Evolutionary conservation across 768 basidiomycete species (phyloP).

Genomic region (Boletus subparvulus): DNA sequence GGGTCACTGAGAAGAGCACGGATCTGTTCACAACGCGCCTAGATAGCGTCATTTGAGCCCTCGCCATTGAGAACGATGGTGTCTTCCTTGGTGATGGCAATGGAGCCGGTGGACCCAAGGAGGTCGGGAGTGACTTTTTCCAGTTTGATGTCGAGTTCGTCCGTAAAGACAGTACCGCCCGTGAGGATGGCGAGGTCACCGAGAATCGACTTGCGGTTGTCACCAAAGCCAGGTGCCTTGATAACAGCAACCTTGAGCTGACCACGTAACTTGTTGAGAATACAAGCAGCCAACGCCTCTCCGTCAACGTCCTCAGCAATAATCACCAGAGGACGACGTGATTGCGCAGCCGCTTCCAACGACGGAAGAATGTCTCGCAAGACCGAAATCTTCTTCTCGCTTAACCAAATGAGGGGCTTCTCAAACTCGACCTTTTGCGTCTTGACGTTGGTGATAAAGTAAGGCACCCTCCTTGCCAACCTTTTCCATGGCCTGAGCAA

Average conservation of each 20-base stretch:
- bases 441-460: constrained; percentile 99
- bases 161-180: constrained; percentile 96
- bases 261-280: constrained; percentile 98
- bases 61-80: constrained; percentile 94
- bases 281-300: constrained; percentile 95
- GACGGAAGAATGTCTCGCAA: constrained; percentile 95
- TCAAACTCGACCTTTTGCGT: constrained; percentile 94
- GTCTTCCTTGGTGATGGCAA: constrained; percentile 97
- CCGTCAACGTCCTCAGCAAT: constrained; percentile 98
- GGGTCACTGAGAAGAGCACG: constrained; percentile 77
- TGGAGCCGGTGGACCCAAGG: constrained; percentile 86
- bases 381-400: constrained; percentile 96
- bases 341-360: constrained; percentile 77
- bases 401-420: constrained; percentile 90
- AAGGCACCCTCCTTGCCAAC: constrained; percentile 99
- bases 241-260: constrained; percentile 92
- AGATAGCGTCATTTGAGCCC: constrained; percentile 86
- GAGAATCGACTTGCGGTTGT: constrained; percentile 98
- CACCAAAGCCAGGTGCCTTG: constrained; percentile 98
- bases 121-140: constrained; percentile 60
- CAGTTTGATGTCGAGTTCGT: constrained; percentile 88
- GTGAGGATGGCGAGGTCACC: constrained; percentile 97
- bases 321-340: constrained; percentile 89
- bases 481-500: constrained; percentile 99
- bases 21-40: constrained; percentile 95